Base-by-base conservation (phyloP, 495 filamentous ascomycete species). In the Aspergillus haitiensis region DNA sequence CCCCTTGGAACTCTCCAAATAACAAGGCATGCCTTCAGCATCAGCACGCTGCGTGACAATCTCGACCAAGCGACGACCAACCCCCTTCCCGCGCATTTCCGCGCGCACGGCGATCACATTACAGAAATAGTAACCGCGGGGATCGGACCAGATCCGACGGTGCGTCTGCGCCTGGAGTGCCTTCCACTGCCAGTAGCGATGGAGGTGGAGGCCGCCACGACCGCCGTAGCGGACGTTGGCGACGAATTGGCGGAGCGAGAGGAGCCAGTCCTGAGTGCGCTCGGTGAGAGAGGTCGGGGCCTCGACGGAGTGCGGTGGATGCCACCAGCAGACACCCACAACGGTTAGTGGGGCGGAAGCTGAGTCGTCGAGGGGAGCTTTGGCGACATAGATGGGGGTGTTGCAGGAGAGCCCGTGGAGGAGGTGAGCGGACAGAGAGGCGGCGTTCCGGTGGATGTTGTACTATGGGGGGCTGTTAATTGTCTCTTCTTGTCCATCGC, bases 71-170 rank as follows among this genome's bases (percentile, higher is more conserved):
- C 73, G 70, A 58, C 80, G 79, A 5, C 86, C 86, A 5, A 88
- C 75, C 0, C 86, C 86, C 67, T 73, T 80, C 2, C 82, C 81
- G 61, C 87, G 83, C 59, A 76, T 78, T 47, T 80, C 75, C 2
- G 84, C 81, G 27, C 78, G 69, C n/a, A 88, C 86, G 3, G 84
- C 84, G 56, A 89, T 78, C 52, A 88, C 84, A 67, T 88, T 89
- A 60, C 86, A 84, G 61, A 88, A 89, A 61, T 88, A 88, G 65
- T 89, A 89, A 0, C 86, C 86, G 0, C 69, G 66, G 4, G 78
- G 70, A 44, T 74, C 66, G 10, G 55, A 65, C 72, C 77, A 80
- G 12, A 76, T 56, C 7, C 59, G 50, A 0, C 72, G 65, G 40
- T 79, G 70, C 5, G 79, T 70, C 10, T 71, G 63, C 39, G 71